Evolutionary conservation across 164 flowering plant species (phyloP), one percentile per base, ranked within the genome.

Genomic region (Malania oleifera): DNA sequence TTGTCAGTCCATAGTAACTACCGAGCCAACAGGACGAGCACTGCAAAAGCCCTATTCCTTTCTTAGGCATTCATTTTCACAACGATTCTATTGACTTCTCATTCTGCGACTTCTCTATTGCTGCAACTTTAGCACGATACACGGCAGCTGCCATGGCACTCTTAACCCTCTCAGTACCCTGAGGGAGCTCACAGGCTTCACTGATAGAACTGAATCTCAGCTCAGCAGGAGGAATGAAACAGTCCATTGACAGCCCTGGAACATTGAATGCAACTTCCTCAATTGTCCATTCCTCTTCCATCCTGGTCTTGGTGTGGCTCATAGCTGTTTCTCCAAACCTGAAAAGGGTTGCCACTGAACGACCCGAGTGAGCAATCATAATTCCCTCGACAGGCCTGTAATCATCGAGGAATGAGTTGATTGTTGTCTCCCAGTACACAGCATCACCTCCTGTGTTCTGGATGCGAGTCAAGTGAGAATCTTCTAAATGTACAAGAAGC

Each of bases 391-490:
- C 86, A 7, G 80, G 73, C 47, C 71, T 67, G 70, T 83, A 81
- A 59, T 83, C 89, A 28, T 74, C 77, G 1, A 83, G 82, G 62
- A 72, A 81, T 18, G 88, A 81, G 62, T 77, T 79, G 57, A 83
- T 79, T 26, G 89, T 83, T n/a, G 89, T 83, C 68, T 83, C 89
- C 85, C 87, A 83, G 62, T 81, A 83, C 2, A 81, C 89, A 19
- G 80, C 75, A 50, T 83, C 86, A 13, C 81, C 79, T 22, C 82
- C 86, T 52, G 71, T 80, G 31, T 77, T 57, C 50, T 83, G 86
- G 55, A 81, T 84, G 12, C 89, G 84, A 44, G 83, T 81, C 34
- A 84, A 65, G 66, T 84, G 82, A 14, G 86, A 84, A 65, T 84
- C 89, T 63, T 81, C 89, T 61, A 84, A 56, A 64, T 74, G 82